These are phyloP conservation scores for Ophiosphaerella herpotricha DNA, from an alignment of 2,329 filamentous ascomycete genomes.

Conservation along the genomic window DNA sequence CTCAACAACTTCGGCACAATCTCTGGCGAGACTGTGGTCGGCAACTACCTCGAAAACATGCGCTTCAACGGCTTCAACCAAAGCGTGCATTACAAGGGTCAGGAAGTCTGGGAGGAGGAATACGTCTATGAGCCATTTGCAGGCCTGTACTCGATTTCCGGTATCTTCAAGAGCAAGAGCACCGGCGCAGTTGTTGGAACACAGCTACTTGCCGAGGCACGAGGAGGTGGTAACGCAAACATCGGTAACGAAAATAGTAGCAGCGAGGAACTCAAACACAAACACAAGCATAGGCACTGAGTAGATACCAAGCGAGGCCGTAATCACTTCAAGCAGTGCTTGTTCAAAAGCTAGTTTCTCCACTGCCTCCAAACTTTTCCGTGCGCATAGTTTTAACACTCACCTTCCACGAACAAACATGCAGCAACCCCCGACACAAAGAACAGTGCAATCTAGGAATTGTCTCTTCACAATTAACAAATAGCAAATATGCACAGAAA, in stretches of 20 bases:
- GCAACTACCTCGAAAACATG: conserved; percentile 59
- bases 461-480: no score
- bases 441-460: no score
- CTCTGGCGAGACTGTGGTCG: conserved; percentile 51
- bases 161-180: conserved; percentile 56
- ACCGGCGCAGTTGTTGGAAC: conserved; percentile 56
- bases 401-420: no score
- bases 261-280: conserved; percentile 4
- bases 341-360: not conserved
- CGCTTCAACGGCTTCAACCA: conserved; percentile 58
- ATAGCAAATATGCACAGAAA: no score
- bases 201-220: conserved; percentile 57
- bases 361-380: not conserved
- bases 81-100: conserved; percentile 47
- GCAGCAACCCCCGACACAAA: no score
- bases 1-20: conserved; percentile 61
- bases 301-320: not conserved
- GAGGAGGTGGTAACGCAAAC: conserved; percentile 58
- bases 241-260: conserved; percentile 42
- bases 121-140: conserved; percentile 60
- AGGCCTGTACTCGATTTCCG: conserved; percentile 52
- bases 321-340: not conserved
- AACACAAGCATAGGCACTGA: not conserved
- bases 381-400: no score
- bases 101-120: conserved; percentile 56